Base-by-base conservation (phyloP, 805 yeast species). In the Candida caryicola region DNA sequence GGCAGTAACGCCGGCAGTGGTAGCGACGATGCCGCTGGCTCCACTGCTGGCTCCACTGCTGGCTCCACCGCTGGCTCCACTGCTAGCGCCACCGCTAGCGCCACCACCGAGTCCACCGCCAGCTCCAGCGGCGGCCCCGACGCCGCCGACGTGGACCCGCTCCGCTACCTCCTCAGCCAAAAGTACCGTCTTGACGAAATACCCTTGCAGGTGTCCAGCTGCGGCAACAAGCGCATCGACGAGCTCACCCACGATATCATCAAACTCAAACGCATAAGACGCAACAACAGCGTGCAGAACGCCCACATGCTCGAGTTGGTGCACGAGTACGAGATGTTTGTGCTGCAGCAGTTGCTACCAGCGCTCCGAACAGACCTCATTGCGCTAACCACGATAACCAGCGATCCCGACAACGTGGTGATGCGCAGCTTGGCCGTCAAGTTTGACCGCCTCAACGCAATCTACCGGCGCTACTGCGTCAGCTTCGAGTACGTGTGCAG, bases 271-370 rank as follows among this genome's bases (percentile, higher is more conserved):
- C 27, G 29, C 5, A 35, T 66, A 5, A 49, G 51, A 28, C 40
- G 39, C 14, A 37, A 36, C 17, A 58, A 58, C 17, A 36, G 19
- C 8, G 31, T 26, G n/a, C 52, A 46, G 21, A 67, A 66, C 40
- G 17, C 37, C 16, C 48, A 62, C 23, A 43, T 64, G 5, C 37
- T 49, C 12, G 34, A 43, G 23, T 41, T 63, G 0, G 41, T 60
- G 10, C 39, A 48, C 15, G 53, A 53, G 16, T 68, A 66, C 47
- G 69, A 66, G 36, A 35, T 31, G 16, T 52, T 62, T n/a, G 48
- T 66, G 3, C 39, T 52, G 2, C 25, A 21, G 25, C 25, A 21
- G 9, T 10, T 21, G 9, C 7, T 21, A 10, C 23, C 34, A 15
- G 16, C 23, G 19, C 27, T 23, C 25, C 31, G 17, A 14, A 16